A percentile compares a stretch with the other conserved stretches of the same genome.
Conservation (phyloP, 768 basidiomycete genomes). For the Trametopsis cervina region DNA sequence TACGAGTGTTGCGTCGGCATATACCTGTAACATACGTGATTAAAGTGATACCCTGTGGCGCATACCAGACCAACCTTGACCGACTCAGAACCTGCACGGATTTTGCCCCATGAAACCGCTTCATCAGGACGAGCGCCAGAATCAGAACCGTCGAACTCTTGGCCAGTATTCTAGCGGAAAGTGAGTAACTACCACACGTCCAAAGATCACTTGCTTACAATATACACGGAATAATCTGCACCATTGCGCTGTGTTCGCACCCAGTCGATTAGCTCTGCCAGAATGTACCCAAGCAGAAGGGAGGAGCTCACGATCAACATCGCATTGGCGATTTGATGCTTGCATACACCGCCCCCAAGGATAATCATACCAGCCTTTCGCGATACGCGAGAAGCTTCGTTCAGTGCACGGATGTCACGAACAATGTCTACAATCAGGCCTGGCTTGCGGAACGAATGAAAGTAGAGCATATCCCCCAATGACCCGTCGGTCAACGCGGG, state of each 20-base stretch:
- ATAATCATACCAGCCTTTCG: conserved; percentile 98
- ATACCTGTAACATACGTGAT: conserved; percentile 40
- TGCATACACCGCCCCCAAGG: conserved; percentile 96
- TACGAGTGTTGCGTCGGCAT: conserved; percentile 94
- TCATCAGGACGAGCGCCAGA: conserved; percentile 97
- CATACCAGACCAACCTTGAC: conserved; percentile 52
- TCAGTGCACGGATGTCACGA: conserved; percentile 84
- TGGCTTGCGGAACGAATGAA: conserved; percentile 88
- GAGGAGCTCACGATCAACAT: conserved; percentile 82
- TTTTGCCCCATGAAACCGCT: conserved; percentile 98
- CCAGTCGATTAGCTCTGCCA: too few relatives aligned
- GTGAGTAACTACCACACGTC: background rate
- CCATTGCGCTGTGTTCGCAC: conserved; percentile 72
- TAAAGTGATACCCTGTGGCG: background rate
- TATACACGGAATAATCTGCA: conserved; percentile 95
- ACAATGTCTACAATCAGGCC: conserved; percentile 91
- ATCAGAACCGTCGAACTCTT: conserved; percentile 98
- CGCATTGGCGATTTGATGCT: conserved; percentile 99
- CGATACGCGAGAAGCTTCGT: conserved; percentile 82
- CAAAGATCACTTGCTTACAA: conserved; percentile 44
- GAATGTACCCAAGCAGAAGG: conserved; percentile 2
- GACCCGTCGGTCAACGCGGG: conserved; percentile 98
- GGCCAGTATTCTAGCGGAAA: conserved; percentile 92
- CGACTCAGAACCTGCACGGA: conserved; percentile 75
- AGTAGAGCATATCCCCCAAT: conserved; percentile 98